Evolutionary conservation across 192 early-diverging fungal species (phyloP).

Genomic region (Coemansia sp.): DNA sequence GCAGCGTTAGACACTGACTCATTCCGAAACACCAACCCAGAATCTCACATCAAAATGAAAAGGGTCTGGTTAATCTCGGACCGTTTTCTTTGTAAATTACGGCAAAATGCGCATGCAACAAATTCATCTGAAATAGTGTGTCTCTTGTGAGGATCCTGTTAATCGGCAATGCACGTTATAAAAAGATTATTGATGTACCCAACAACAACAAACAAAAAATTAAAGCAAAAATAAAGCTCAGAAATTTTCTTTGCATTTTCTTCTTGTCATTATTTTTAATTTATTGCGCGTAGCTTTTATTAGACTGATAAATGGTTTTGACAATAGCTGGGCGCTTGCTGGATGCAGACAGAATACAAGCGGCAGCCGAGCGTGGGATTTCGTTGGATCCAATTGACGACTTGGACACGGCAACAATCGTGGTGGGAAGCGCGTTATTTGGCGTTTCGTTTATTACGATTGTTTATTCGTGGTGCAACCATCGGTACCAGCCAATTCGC

Average conservation of each 20-base stretch:
- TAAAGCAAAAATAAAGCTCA: not conserved
- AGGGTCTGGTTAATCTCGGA: too few species aligned
- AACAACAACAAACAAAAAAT: not conserved
- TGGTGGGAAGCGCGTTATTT: constrained; percentile 12
- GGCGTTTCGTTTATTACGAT: constrained; percentile 30
- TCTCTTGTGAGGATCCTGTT: not conserved
- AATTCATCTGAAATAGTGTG: not conserved
- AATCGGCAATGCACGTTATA: too few species aligned
- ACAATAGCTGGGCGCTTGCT: constrained; percentile 1
- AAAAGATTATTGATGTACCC: too few species aligned
- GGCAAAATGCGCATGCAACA: constrained; percentile 1
- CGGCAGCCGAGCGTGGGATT: constrained; percentile 5
- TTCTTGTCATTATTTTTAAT: constrained; percentile 7
- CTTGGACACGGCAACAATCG: constrained; percentile 20
- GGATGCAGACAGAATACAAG: not conserved
- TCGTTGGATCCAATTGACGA: constrained; percentile 14
- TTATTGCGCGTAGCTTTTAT: not conserved
- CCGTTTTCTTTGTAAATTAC: not conserved
- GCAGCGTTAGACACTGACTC: too few species aligned
- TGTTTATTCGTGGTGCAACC: constrained; percentile 39
- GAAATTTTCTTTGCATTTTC: not conserved
- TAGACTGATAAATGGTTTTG: too few species aligned
- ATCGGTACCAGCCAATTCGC: constrained; percentile 31
- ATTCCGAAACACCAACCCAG: too few species aligned
- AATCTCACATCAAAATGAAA: too few species aligned